Conservation (phyloP, 179 eudicot species). For the Heliamphora ciliata region DNA sequence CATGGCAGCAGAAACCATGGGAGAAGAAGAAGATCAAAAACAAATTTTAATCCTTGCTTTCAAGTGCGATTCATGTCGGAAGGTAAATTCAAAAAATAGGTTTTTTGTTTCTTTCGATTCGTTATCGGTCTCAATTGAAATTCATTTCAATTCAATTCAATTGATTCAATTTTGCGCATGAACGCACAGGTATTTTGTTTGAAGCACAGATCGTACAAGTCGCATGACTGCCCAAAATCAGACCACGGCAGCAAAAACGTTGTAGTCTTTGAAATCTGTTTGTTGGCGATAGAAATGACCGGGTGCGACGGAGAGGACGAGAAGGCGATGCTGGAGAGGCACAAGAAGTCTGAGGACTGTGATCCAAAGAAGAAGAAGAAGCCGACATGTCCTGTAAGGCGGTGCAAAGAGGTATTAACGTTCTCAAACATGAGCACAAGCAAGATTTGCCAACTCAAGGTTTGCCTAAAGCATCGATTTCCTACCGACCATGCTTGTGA, state of each 20-base stretch:
- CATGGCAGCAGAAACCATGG: too few relatives aligned
- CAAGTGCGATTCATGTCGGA: constrained; percentile 55
- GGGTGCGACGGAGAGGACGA: constrained; percentile 44
- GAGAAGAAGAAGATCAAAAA: too few relatives aligned
- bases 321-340: constrained; percentile 39
- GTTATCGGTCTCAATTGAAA: neutral
- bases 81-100: constrained; percentile 27
- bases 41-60: constrained; percentile 48
- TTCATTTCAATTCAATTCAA: neutral
- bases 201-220: constrained; percentile 64
- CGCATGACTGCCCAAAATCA: constrained; percentile 64
- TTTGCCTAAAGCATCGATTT: constrained; percentile 71
- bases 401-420: constrained; percentile 58
- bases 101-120: neutral
- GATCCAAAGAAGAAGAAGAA: constrained; percentile 71
- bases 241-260: constrained; percentile 58
- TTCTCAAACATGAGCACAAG: constrained; percentile 63
- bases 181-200: constrained; percentile 52
- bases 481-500: constrained; percentile 61
- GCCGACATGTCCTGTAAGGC: constrained; percentile 50
- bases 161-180: neutral
- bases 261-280: constrained; percentile 56
- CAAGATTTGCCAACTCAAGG: constrained; percentile 45
- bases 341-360: constrained; percentile 59
- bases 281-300: constrained; percentile 59